Conservation (phyloP, 2,329 filamentous ascomycete genomes). For the Fonsecaea pedrosoi region DNA sequence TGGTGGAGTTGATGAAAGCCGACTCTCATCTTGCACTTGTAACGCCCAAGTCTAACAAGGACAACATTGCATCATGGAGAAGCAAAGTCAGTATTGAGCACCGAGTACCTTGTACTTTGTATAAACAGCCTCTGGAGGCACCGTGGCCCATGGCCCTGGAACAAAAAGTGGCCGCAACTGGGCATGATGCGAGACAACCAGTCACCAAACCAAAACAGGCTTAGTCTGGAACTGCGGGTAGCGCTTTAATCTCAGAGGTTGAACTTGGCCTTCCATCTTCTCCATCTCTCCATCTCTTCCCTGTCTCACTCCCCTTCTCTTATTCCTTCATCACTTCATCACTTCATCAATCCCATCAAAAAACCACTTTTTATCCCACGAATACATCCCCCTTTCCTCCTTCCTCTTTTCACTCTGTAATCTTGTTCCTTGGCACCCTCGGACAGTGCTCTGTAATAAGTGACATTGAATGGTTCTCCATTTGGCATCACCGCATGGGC, state of each 20-base stretch:
- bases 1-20: background rate
- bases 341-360: constrained; percentile 12
- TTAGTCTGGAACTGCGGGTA: constrained; percentile 45
- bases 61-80: constrained; percentile 18
- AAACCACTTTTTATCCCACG: constrained; percentile 1
- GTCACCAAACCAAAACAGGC: background rate
- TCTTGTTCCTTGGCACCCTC: constrained; percentile 27
- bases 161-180: background rate
- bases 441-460: constrained; percentile 37
- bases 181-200: background rate
- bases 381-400: constrained; percentile 1
- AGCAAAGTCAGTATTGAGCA: background rate
- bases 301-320: constrained; percentile 24
- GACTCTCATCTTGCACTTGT: constrained; percentile 21
- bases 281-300: background rate
- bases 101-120: background rate
- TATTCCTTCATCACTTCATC: constrained; percentile 22
- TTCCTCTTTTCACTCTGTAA: constrained; percentile 30
- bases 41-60: background rate
- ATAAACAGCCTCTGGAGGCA: background rate
- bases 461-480: constrained; percentile 36
- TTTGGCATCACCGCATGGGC: constrained; percentile 36
- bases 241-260: constrained; percentile 39
- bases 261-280: constrained; percentile 19
- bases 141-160: background rate